phyloP scores from a whole-genome alignment of 345 rosid species.

The Aquilaria sinensis region DNA sequence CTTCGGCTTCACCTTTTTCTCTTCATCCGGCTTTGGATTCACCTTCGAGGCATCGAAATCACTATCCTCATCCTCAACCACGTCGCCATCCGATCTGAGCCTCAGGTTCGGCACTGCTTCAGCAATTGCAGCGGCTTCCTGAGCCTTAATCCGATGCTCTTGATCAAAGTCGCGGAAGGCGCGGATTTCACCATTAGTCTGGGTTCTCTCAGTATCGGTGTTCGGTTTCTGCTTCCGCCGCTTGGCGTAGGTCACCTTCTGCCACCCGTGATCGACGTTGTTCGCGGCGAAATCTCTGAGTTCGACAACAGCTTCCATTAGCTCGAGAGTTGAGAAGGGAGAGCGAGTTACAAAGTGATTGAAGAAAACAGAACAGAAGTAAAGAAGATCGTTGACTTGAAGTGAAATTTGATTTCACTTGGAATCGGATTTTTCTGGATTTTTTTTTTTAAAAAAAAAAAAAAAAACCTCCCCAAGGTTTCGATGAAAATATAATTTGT shows the following conservation, averaged over 20 bases:
- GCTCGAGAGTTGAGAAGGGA: no score
- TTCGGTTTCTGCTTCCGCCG: slow-evolving; percentile 42
- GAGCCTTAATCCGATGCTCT: slow-evolving; percentile 7
- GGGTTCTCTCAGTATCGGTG: slow-evolving; percentile 22
- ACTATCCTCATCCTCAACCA: slow-evolving; percentile 22
- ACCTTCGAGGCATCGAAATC: slow-evolving; percentile 28
- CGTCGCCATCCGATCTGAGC: slow-evolving; percentile 30
- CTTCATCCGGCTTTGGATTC: slow-evolving; percentile 24
- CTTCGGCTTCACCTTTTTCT: slow-evolving; percentile 41
- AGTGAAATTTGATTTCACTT: no score
- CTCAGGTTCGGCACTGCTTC: slow-evolving; percentile 9
- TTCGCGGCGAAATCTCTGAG: slow-evolving; percentile 1
- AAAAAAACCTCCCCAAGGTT: no score
- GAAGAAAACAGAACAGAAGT: no score
- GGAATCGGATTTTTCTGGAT: no score
- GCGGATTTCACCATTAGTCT: slow-evolving; percentile 33
- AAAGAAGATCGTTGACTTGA: no score
- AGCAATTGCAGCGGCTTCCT: slow-evolving; percentile 14
- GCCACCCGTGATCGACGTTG: slow-evolving; percentile 60
- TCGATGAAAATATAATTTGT: no score
- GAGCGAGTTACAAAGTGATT: no score
- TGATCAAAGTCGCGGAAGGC: no score
- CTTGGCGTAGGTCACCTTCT: slow-evolving; percentile 61
- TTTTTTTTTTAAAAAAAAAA: no score
- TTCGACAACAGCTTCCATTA: no score